Percentiles rank a stretch among this genome's conserved stretches.
Conservation (phyloP, 495 filamentous ascomycete species). For the Penicillium antarcticum region DNA sequence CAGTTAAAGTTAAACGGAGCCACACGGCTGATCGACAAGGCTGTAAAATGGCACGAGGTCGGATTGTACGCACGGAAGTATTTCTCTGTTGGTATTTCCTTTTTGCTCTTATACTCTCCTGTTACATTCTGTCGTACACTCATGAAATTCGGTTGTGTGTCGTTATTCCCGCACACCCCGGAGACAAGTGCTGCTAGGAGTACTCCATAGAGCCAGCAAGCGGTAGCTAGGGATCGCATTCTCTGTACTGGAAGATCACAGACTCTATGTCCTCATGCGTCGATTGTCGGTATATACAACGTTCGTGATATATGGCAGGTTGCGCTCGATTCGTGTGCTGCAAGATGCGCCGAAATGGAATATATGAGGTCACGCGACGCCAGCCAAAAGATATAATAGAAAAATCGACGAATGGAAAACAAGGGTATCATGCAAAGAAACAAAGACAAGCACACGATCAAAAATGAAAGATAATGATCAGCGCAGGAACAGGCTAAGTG, state of each 20-base stretch:
- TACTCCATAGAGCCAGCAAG: slow-evolving; percentile 19
- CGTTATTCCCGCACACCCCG: slow-evolving; percentile 1
- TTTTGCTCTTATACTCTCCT: slow-evolving; percentile 46
- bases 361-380: too few relatives aligned
- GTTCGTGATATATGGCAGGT: slow-evolving; percentile 2
- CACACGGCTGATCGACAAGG: not conserved
- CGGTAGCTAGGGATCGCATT: slow-evolving; percentile 1
- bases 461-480: too few relatives aligned
- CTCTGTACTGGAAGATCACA: not conserved
- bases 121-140: slow-evolving; percentile 40
- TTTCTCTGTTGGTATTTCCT: slow-evolving; percentile 48
- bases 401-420: too few relatives aligned
- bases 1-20: slow-evolving; percentile 1
- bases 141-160: slow-evolving; percentile 35
- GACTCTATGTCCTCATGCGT: too few relatives aligned
- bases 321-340: too few relatives aligned
- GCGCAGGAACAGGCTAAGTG: too few relatives aligned
- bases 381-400: too few relatives aligned
- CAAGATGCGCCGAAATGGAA: too few relatives aligned
- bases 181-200: slow-evolving; percentile 12
- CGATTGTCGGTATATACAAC: not conserved
- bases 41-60: not conserved
- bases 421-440: too few relatives aligned
- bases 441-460: too few relatives aligned
- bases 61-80: slow-evolving; percentile 54